Conservation (phyloP, 2,329 filamentous ascomycete genomes). For the Clarireedia hainanense region DNA sequence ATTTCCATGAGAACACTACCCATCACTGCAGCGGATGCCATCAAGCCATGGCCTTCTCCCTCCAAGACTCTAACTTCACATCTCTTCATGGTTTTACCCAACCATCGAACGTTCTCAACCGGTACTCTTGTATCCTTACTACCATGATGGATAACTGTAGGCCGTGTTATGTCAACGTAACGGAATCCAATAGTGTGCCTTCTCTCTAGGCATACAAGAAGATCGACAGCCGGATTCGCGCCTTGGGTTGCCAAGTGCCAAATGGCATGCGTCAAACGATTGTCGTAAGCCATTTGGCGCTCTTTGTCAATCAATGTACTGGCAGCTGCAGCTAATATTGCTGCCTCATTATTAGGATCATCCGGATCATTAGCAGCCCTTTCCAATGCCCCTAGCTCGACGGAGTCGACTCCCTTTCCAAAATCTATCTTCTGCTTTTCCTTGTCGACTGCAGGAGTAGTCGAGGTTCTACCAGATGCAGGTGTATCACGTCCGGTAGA, state of each 20-base stretch:
- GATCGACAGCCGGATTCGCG: constrained; percentile 87
- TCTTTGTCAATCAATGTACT: constrained; percentile 61
- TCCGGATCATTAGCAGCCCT: constrained; percentile 21
- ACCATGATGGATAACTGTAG: constrained; percentile 91
- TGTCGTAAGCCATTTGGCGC: constrained; percentile 70
- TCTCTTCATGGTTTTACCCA: constrained; percentile 85
- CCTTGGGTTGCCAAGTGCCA: constrained; percentile 89
- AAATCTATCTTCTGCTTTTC: constrained; percentile 27
- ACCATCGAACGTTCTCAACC: constrained; percentile 90
- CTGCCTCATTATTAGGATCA: constrained; percentile 27
- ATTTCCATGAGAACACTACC: constrained; percentile 91
- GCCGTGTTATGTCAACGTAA: constrained; percentile 89
- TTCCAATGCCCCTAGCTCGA: constrained; percentile 20
- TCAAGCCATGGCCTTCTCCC: constrained; percentile 87
- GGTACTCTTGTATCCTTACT: constrained; percentile 85
- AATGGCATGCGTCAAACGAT: constrained; percentile 80
- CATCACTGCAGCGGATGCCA: constrained; percentile 94
- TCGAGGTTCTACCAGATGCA: constrained; percentile 28
- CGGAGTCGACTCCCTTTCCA: constrained; percentile 25
- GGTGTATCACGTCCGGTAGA: constrained; percentile 35
- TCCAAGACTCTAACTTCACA: constrained; percentile 89
- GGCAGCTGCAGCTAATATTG: constrained; percentile 41
- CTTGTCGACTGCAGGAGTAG: constrained; percentile 28
- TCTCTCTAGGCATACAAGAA: constrained; percentile 86
- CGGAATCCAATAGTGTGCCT: constrained; percentile 89